Conservation (phyloP, 2,329 filamentous ascomycete species). For the Esteya vermicola region DNA sequence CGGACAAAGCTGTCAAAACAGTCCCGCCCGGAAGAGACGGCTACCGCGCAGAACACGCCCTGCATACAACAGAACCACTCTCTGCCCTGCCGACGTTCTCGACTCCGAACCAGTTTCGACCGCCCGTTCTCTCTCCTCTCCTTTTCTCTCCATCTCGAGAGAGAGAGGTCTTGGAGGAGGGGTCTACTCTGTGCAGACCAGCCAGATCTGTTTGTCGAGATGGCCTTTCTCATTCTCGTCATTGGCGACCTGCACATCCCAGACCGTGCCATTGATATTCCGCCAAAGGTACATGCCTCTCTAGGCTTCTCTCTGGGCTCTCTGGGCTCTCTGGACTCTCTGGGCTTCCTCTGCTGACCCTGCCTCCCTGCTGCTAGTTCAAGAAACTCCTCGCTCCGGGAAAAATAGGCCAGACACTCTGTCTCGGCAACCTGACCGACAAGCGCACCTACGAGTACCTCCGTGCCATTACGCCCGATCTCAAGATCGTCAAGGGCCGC, state of each 20-base stretch:
- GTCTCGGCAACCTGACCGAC: constrained; percentile 68
- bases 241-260: constrained; percentile 91
- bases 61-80: no score
- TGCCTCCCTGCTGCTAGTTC: constrained; percentile 38
- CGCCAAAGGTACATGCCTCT: constrained; percentile 53
- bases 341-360: not conserved
- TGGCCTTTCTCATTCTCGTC: constrained; percentile 80
- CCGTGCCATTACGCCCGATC: constrained; percentile 56
- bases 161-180: no score
- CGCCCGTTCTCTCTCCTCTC: not conserved
- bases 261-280: constrained; percentile 81
- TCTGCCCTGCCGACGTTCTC: not conserved
- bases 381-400: constrained; percentile 73
- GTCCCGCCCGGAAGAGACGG: no score
- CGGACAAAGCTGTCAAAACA: no score
- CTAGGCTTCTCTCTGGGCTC: not conserved
- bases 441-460: constrained; percentile 70
- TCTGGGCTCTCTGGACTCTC: not conserved
- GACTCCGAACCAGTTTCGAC: not conserved
- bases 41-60: no score
- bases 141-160: not conserved
- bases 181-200: no score
- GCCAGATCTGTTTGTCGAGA: no score
- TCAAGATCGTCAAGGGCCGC: constrained; percentile 55
- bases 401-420: constrained; percentile 71